Percentiles rank a stretch among this genome's conserved stretches.
These are phyloP conservation scores for Trametes meyenii DNA, from an alignment of 768 basidiomycete genomes.

Conservation along the genomic window DNA sequence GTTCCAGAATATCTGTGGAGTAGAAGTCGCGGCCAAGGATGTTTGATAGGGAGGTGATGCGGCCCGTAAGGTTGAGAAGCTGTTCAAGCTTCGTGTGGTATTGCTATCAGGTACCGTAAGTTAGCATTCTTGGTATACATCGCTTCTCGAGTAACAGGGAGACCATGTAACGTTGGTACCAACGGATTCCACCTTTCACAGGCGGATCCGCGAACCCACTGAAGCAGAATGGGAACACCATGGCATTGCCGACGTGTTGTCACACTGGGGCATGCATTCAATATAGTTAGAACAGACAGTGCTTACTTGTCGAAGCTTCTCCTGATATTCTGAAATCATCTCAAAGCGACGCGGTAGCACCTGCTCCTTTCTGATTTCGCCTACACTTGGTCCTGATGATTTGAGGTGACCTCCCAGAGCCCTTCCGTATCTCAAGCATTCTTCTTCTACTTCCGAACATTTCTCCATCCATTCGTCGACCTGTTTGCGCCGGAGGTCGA, in stretches of 20 bases:
- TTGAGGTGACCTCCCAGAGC: slow-evolving; percentile 76
- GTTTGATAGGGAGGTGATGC: slow-evolving; percentile 58
- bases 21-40: slow-evolving; percentile 66
- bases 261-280: too few species aligned
- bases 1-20: slow-evolving; percentile 55
- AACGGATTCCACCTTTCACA: too few species aligned
- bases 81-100: slow-evolving; percentile 83
- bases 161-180: too few species aligned
- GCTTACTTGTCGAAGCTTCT: slow-evolving; percentile 77
- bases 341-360: slow-evolving; percentile 75
- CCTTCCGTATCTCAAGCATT: slow-evolving; percentile 65
- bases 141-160: too few species aligned
- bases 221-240: neutral
- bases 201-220: neutral
- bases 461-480: slow-evolving; percentile 74
- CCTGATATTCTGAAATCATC: slow-evolving; percentile 68
- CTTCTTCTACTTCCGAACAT: slow-evolving; percentile 62
- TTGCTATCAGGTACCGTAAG: slow-evolving; percentile 40
- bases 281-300: neutral
- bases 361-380: slow-evolving; percentile 71
- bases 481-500: slow-evolving; percentile 69
- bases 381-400: slow-evolving; percentile 62
- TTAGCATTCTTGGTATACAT: neutral
- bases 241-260: neutral
- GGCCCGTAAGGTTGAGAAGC: slow-evolving; percentile 67